Evolutionary conservation across 495 filamentous ascomycete genomes (phyloP).

Genomic region (Apiosordaria backusii): DNA sequence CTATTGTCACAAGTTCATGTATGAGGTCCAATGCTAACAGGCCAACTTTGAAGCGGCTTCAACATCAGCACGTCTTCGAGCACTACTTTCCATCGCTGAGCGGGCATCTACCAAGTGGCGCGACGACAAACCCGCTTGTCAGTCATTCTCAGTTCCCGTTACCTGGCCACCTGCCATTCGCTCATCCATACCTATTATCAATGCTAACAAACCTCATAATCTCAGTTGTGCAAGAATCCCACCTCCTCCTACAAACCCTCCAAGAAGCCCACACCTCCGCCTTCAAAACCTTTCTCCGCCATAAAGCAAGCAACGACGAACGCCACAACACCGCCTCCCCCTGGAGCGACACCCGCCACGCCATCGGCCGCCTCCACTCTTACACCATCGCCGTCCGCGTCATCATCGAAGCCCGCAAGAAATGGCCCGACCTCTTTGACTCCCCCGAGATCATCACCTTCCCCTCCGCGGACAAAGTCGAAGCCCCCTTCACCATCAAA

Average conservation of each 20-base stretch:
- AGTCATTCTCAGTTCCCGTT: neutral
- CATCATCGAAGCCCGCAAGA: slow-evolving; percentile 10
- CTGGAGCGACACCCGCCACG: slow-evolving; percentile 19
- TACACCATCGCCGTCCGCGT: slow-evolving; percentile 14
- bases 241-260: neutral
- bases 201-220: neutral
- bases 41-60: too few species aligned
- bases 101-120: too few species aligned
- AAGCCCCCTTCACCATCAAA: neutral
- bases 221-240: neutral
- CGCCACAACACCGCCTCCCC: slow-evolving; percentile 5
- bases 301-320: neutral
- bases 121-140: neutral
- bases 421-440: slow-evolving; percentile 24
- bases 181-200: neutral
- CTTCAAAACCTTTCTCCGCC: slow-evolving; percentile 9
- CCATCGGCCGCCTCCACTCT: slow-evolving; percentile 19
- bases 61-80: too few species aligned
- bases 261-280: neutral
- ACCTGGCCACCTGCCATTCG: neutral
- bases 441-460: slow-evolving; percentile 14
- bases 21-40: too few species aligned
- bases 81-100: too few species aligned
- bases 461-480: slow-evolving; percentile 2
- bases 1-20: too few species aligned